A percentile compares a stretch with the other conserved stretches of the same genome.
Conservation (phyloP, 2,329 filamentous ascomycete genomes). For the Trichoderma sp. region DNA sequence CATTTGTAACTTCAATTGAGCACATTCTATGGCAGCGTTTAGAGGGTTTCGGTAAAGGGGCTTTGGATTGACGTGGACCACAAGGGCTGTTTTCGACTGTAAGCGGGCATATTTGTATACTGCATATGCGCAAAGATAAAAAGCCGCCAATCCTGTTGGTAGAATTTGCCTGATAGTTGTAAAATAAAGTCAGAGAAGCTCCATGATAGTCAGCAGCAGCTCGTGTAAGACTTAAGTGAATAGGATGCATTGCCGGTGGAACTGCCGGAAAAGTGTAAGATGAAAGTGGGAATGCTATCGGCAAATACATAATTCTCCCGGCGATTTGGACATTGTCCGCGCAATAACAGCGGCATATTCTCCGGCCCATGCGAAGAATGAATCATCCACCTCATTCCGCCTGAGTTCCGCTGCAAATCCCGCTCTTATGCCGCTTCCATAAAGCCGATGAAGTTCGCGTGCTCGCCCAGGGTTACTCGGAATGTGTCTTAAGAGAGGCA, state of each 20-base stretch:
- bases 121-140: background rate
- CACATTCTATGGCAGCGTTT: background rate
- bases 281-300: background rate
- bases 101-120: background rate
- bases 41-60: background rate
- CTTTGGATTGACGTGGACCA: background rate
- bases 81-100: no score
- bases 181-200: background rate
- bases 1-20: background rate
- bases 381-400: background rate
- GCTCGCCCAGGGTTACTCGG: background rate
- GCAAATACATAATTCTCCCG: background rate
- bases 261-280: background rate
- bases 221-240: background rate
- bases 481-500: background rate
- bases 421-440: background rate
- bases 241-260: background rate
- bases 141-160: background rate
- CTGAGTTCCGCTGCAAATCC: background rate
- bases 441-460: background rate
- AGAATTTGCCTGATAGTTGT: background rate
- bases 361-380: background rate
- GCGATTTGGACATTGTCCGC: background rate
- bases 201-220: background rate
- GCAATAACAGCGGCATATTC: background rate